phyloP scores from a whole-genome alignment of 2,329 filamentous ascomycete species.

The Xylaria sp. region DNA sequence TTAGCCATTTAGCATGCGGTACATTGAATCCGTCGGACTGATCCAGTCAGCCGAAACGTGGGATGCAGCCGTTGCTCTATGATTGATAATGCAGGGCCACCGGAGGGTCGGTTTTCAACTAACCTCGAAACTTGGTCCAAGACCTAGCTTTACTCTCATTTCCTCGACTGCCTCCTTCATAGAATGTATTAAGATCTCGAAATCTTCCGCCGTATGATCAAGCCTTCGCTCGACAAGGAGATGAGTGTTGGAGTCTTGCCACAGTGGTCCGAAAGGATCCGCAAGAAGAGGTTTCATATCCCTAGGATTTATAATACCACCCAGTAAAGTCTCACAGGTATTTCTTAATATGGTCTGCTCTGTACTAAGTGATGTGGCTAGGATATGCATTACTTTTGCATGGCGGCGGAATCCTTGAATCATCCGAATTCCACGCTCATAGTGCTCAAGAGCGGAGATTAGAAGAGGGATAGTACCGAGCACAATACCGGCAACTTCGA shows the following conservation, averaged over 20 bases:
- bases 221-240: conserved; percentile 34
- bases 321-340: conserved; percentile 41
- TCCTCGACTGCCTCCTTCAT: conserved; percentile 33
- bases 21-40: neutral
- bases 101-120: conserved; percentile 4
- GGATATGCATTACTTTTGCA: conserved; percentile 32
- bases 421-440: conserved; percentile 31
- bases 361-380: conserved; percentile 33
- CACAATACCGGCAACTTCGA: conserved; percentile 35
- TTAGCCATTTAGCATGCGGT: neutral
- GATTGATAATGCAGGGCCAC: neutral
- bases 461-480: conserved; percentile 34
- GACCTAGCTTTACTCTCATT: conserved; percentile 25
- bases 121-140: conserved; percentile 17
- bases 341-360: conserved; percentile 40
- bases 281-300: conserved; percentile 41
- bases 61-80: neutral
- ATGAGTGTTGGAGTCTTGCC: conserved; percentile 31
- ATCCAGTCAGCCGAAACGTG: neutral
- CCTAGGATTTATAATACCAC: conserved; percentile 30
- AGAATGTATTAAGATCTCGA: conserved; percentile 34
- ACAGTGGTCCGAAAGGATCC: conserved; percentile 37
- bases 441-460: conserved; percentile 32
- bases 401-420: conserved; percentile 29
- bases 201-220: conserved; percentile 26